These are phyloP conservation scores for Colletotrichum simmondsii DNA, from an alignment of 2,329 filamentous ascomycete species.

Conservation along the genomic window DNA sequence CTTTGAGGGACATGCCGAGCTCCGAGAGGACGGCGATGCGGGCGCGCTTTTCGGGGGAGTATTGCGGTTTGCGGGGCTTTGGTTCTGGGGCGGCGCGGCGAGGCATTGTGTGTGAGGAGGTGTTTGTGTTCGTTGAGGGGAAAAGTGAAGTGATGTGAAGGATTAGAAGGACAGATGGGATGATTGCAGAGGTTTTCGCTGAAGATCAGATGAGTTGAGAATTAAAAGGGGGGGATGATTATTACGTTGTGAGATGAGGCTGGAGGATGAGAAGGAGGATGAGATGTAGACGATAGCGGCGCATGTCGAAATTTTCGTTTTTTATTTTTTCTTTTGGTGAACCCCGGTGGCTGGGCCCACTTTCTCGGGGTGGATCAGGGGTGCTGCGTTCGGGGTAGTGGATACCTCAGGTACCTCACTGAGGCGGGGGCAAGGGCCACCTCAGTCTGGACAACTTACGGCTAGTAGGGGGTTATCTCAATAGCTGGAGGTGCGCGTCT, in stretches of 20 bases:
- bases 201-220: slow-evolving; percentile 11
- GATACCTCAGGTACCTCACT: slow-evolving; percentile 7
- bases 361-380: slow-evolving; percentile 35
- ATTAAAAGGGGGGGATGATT: neutral
- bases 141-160: neutral
- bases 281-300: slow-evolving; percentile 5
- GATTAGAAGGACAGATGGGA: neutral
- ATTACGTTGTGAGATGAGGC: neutral
- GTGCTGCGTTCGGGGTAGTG: slow-evolving; percentile 28
- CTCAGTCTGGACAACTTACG: neutral
- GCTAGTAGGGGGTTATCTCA: neutral
- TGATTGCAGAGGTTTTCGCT: neutral
- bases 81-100: slow-evolving; percentile 32
- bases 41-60: slow-evolving; percentile 33
- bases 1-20: slow-evolving; percentile 34
- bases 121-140: neutral
- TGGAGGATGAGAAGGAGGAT: slow-evolving; percentile 4
- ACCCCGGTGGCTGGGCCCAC: slow-evolving; percentile 26
- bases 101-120: slow-evolving; percentile 15
- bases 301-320: slow-evolving; percentile 28
- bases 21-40: slow-evolving; percentile 33
- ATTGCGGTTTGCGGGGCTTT: slow-evolving; percentile 34
- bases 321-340: slow-evolving; percentile 16
- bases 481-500: neutral
- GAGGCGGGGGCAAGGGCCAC: neutral